Base-by-base conservation (phyloP, 179 eudicot species). In the Corrigiola litoralis region DNA sequence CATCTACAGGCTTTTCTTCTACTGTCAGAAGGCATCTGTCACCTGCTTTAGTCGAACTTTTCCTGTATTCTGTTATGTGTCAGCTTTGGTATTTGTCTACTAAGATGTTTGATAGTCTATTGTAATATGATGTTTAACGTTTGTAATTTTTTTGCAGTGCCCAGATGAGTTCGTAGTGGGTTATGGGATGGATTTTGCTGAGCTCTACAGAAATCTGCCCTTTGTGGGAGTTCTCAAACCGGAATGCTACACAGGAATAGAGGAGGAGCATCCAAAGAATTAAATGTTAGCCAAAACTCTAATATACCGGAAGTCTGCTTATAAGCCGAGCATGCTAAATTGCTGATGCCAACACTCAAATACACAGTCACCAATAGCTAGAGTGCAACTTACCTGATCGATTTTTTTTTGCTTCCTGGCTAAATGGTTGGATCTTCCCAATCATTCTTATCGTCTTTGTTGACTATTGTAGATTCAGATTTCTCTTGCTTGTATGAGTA, bases 151-250 rank as follows among this genome's bases (percentile, higher is more conserved):
- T 44, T 66, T 32, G 75, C 91, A 91, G 97, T 89, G 95, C 64
- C 91, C 91, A 2, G 94, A 89, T 80, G 47, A 67, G 50, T 89
- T 89, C 58, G 95, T 89, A 24, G 96, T 91, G 44, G 97, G 97
- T 46, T 91, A 91, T 63, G 97, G 97, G 55, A 71, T 91, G 78
- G 97, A 91, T 67, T 80, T 78, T 49, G 90, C 87, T 4, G 96
- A 91, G 78, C 56, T 55, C 25, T 91, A 89, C 81, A 77, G 97
- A 67, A 91, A 91, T 68, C 81, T 91, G 83, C 97, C 96, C 33
- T 91, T 82, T 63, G 80, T 91, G 56, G 97, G 97, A 27, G 72
- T 91, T 63, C 65, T 91, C 74, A 91, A 89, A 89, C 96, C 96
- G 34, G 90, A 87, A 67, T 48, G 87, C 61, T 89, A 86, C 73